These are phyloP conservation scores for Rhodocollybia butyracea DNA, from an alignment of 768 basidiomycete species.

Conservation along the genomic window DNA sequence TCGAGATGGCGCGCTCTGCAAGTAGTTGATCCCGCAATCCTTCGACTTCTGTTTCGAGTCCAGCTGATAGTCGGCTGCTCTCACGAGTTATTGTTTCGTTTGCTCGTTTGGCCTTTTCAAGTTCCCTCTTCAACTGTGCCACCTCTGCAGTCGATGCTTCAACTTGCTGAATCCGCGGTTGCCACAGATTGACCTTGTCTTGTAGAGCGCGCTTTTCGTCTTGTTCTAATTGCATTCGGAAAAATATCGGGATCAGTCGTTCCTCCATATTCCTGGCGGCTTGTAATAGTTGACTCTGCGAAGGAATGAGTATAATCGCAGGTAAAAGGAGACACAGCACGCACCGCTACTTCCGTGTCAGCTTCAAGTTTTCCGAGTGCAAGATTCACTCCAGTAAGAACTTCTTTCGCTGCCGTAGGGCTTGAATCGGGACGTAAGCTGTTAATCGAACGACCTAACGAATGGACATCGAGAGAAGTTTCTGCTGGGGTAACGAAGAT, in stretches of 20 bases:
- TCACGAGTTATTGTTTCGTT: background rate
- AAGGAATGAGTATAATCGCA: background rate
- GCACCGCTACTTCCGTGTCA: background rate
- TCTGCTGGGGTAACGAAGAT: background rate
- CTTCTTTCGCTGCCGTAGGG: background rate
- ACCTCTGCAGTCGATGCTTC: background rate
- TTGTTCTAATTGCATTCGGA: background rate
- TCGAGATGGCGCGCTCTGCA: background rate
- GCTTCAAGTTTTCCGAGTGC: background rate
- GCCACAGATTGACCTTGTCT: constrained; percentile 5
- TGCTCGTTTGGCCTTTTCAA: background rate
- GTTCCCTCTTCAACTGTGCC: background rate
- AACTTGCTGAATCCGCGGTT: background rate
- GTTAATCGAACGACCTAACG: background rate
- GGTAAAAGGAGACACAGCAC: background rate
- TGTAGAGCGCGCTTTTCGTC: constrained; percentile 1
- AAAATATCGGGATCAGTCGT: background rate
- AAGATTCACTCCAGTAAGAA: background rate
- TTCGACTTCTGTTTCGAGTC: background rate
- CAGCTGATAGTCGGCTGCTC: background rate
- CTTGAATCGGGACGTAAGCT: background rate
- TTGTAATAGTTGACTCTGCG: constrained; percentile 1
- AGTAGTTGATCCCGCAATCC: background rate
- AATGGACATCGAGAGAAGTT: background rate
- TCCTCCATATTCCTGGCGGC: constrained; percentile 4